Conservation (phyloP, 345 rosid genomes). For the Turritis glabra region DNA sequence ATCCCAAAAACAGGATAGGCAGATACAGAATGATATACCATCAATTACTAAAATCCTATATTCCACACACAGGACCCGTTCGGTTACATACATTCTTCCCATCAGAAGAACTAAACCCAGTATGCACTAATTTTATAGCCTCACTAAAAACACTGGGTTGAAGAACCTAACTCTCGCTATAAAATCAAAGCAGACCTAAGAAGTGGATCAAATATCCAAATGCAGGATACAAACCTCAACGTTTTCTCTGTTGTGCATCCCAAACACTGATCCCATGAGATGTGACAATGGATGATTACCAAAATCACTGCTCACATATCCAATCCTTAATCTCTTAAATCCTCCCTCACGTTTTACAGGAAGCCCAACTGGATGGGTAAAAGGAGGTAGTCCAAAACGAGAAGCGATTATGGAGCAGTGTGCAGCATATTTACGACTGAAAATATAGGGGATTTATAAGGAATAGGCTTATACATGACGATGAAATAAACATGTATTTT, state of each 20-base stretch:
- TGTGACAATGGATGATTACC: constrained; percentile 98
- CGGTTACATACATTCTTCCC: background rate
- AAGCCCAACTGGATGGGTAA: constrained; percentile 64
- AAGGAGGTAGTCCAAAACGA: constrained; percentile 77
- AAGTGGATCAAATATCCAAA: background rate
- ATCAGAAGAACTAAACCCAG: constrained; percentile 2
- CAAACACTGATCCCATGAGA: constrained; percentile 99
- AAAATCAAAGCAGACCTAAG: constrained; percentile 8
- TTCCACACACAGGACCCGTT: background rate
- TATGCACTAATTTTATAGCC: background rate
- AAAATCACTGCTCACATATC: constrained; percentile 97
- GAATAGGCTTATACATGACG: background rate
- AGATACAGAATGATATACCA: constrained; percentile 18
- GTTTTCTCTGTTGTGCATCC: constrained; percentile 88
- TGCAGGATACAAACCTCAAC: constrained; percentile 63
- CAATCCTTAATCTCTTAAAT: constrained; percentile 74
- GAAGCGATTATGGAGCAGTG: constrained; percentile 89
- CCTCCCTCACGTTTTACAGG: constrained; percentile 69
- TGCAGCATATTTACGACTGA: constrained; percentile 93
- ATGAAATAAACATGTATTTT: background rate
- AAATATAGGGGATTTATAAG: constrained; percentile 21
- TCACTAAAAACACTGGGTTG: background rate
- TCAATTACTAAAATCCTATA: constrained; percentile 1
- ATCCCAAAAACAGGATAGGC: constrained; percentile 9
- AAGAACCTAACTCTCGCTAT: background rate